Evolutionary conservation across 2,329 filamentous ascomycete species (phyloP), one percentile per base, ranked within the genome.

Genomic region (Aspergillus amoenus): DNA sequence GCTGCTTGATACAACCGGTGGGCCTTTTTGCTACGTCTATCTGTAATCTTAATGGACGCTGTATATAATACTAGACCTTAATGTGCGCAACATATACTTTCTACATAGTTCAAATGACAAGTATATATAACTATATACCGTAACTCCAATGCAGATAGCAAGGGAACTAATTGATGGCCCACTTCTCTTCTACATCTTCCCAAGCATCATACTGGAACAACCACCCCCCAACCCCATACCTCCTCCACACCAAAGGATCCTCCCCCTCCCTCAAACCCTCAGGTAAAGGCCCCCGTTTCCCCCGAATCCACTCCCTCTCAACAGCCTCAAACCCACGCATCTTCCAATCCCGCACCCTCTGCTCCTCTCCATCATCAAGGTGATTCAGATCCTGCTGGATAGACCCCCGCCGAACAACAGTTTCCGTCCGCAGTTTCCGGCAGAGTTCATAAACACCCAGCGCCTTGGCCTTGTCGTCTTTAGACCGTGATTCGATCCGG

Each of bases 1-100:
- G 42, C 58, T 75, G n/a, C 73, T 78, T 64, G 75, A 71, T 52
- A 79, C 78, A 0, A 66, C 77, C 8, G 74, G 57, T n/a, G 78
- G 78, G 3, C 77, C 74, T 4, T 79, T 80, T 57, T 81, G 78
- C 59, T 81, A 80, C 56, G 68, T 78, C 4, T 80, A 80, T 61
- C 62, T 65, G 5, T 76, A 62, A 47, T 55, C 9, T 30, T 30
- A 24, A 24, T 5, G 5, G 24, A 5, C 24, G 4, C 5, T 24
- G 24, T 24, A 24, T 24, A 24, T 24, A 24, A 24, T 6, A n/a
- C n/a, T 24, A 24, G 24, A 24, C 24, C 24, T 24, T 24, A 24
- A 7, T 24, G 1, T 1, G 7, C n/a, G n/a, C n/a, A 24, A 24
- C 24, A 24, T 6, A 24, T 24, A 24, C 7, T 5, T 6, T 21